Percentiles rank a stretch among this genome's conserved stretches.
Evolutionary conservation across 164 flowering plant genomes (phyloP).

Genomic region (Chimonanthus salicifolius): DNA sequence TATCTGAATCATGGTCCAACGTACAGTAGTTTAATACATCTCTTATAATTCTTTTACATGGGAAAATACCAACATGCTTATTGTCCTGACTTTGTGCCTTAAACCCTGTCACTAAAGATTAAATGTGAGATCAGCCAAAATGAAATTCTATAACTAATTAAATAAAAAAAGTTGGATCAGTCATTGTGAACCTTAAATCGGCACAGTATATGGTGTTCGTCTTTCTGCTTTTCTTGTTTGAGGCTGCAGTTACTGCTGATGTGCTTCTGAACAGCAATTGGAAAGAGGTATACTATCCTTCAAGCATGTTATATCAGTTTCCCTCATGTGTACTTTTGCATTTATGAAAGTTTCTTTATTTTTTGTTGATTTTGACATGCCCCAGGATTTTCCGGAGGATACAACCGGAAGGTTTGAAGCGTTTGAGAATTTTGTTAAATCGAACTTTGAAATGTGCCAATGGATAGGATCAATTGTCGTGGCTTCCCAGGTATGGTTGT

Average conservation of each 20-base stretch:
- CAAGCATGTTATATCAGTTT: background rate
- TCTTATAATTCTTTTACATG: too few relatives aligned
- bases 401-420: slow-evolving; percentile 54
- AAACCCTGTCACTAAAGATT: too few relatives aligned
- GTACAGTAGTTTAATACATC: too few relatives aligned
- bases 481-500: slow-evolving; percentile 54
- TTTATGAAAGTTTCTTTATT: background rate
- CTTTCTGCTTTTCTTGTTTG: slow-evolving; percentile 58
- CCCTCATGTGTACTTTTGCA: background rate
- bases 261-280: slow-evolving; percentile 65
- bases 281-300: slow-evolving; percentile 61
- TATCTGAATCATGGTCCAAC: too few relatives aligned
- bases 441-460: slow-evolving; percentile 71
- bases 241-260: slow-evolving; percentile 75
- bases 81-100: too few relatives aligned
- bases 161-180: too few relatives aligned
- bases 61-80: too few relatives aligned
- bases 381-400: slow-evolving; percentile 84
- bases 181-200: slow-evolving; percentile 33
- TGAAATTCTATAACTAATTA: too few relatives aligned
- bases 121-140: too few relatives aligned
- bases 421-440: slow-evolving; percentile 56
- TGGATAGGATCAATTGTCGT: slow-evolving; percentile 72
- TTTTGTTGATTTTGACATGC: background rate
- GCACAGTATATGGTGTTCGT: slow-evolving; percentile 64